These are phyloP conservation scores for Sisymbrium altissimum DNA, from an alignment of 345 rosid genomes.

Conservation along the genomic window DNA sequence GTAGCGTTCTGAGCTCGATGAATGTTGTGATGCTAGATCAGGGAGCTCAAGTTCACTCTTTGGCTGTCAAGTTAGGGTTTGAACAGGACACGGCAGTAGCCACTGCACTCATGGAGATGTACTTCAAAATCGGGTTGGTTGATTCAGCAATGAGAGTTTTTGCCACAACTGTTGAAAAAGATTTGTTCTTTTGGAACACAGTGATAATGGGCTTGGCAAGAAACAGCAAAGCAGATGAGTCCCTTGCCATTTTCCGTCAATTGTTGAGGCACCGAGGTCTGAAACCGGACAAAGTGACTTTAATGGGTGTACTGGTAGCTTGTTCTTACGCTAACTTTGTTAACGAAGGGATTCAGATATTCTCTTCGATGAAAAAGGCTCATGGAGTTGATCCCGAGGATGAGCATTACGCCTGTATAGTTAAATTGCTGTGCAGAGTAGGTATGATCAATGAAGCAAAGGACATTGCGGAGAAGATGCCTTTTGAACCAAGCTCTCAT, in stretches of 20 bases:
- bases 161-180: constrained; percentile 38
- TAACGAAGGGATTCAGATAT: constrained; percentile 46
- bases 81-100: constrained; percentile 49
- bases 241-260: constrained; percentile 41
- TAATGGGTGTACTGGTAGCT: constrained; percentile 57
- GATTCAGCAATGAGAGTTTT: constrained; percentile 48
- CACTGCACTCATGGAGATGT: constrained; percentile 65
- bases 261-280: constrained; percentile 39
- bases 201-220: constrained; percentile 55
- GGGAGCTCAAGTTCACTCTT: constrained; percentile 65
- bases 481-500: constrained; percentile 42
- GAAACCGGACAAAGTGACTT: constrained; percentile 56
- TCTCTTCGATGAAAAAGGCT: constrained; percentile 48
- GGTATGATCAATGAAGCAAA: constrained; percentile 50
- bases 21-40: constrained; percentile 37
- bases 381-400: constrained; percentile 39
- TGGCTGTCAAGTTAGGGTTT: constrained; percentile 57
- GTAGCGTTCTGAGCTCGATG: constrained; percentile 51
- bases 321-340: constrained; percentile 53
- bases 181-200: constrained; percentile 70
- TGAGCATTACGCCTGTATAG: constrained; percentile 58
- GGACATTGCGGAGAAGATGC: constrained; percentile 39
- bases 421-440: constrained; percentile 47
- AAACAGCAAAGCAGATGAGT: constrained; percentile 43
- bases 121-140: constrained; percentile 48